Base-by-base conservation (phyloP, 139 green algal genomes). In the Monoraphidium neglectum region DNA sequence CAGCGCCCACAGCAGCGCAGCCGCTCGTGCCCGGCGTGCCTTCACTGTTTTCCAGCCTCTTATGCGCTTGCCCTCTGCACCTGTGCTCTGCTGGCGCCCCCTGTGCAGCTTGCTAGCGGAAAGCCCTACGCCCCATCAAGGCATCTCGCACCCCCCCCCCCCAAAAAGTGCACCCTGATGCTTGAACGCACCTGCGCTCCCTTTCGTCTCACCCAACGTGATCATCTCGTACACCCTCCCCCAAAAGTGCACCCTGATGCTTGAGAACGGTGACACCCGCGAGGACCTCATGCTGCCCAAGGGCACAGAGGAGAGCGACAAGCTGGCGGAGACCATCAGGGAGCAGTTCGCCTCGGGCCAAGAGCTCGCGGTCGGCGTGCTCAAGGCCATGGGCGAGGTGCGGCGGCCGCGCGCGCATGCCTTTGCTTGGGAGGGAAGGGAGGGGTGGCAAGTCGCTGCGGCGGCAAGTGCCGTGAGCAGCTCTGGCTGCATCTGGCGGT, bases 221-320 rank as follows among this genome's bases (percentile, higher is more conserved):
- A n/a, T n/a, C n/a, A n/a, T n/a, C n/a, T n/a, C n/a, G n/a, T n/a
- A n/a, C n/a, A n/a, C 32, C 36, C 5, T 47, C 43, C 4, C 12
- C 35, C 32, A 70, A 32, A 84, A 96, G 90, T 83, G 95, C 43
- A 95, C 92, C 24, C 86, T 99, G 35, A 97, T 99, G 93, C 85
- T 90, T 30, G 96, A 99, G 62, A 72, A 65, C 36, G 96, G 96
- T 80, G 91, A 96, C 85, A 97, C 87, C 26, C 94, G 94, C 80
- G 96, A 99, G 71, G 95, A 99, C 84, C 90, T 99, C 40, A 90
- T 84, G 35, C 91, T 99, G 72, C 97, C 97, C 65, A 92, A 80
- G 68, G 94, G 93, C 77, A 97, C 93, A 38, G 92, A 98, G 46
- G 93, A 98, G 49, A 77, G 83, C 37, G 91, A 94, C 21, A 97